phyloP scores from a whole-genome alignment of 1,139 yeast species.

The Pichia terricola region DNA sequence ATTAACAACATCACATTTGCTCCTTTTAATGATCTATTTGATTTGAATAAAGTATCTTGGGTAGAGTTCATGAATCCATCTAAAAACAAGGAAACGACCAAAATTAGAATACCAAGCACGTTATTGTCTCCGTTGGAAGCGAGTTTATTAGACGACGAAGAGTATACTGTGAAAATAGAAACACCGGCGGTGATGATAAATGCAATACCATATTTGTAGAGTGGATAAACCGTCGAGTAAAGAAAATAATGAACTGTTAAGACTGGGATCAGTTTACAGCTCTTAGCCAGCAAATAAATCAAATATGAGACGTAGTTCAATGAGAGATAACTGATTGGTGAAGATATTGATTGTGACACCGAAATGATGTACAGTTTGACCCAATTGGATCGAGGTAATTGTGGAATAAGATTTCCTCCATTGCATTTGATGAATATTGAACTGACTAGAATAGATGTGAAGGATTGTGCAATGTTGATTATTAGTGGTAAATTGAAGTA shows the following conservation, averaged over 20 bases:
- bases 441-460: constrained; percentile 66
- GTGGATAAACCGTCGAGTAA: constrained; percentile 65
- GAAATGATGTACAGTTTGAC: constrained; percentile 47
- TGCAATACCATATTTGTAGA: constrained; percentile 72
- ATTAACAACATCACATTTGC: constrained; percentile 82
- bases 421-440: constrained; percentile 32
- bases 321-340: constrained; percentile 72
- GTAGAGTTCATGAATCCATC: constrained; percentile 93
- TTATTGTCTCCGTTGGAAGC: constrained; percentile 31
- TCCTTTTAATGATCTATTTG: constrained; percentile 40
- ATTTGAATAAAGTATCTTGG: constrained; percentile 72
- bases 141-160: constrained; percentile 17
- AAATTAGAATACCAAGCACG: constrained; percentile 48
- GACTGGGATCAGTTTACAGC: constrained; percentile 90
- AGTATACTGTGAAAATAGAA: constrained; percentile 53
- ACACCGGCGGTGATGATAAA: constrained; percentile 73
- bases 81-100: constrained; percentile 56
- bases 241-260: constrained; percentile 72
- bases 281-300: constrained; percentile 77
- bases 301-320: constrained; percentile 78
- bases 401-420: constrained; percentile 21
- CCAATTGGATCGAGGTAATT: constrained; percentile 21
- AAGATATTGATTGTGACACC: constrained; percentile 66
- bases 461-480: constrained; percentile 64
- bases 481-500: constrained; percentile 66